Evolutionary conservation across 1,284 basidiomycete species (phyloP).

Genomic region (Chalciporus piperatoides): DNA sequence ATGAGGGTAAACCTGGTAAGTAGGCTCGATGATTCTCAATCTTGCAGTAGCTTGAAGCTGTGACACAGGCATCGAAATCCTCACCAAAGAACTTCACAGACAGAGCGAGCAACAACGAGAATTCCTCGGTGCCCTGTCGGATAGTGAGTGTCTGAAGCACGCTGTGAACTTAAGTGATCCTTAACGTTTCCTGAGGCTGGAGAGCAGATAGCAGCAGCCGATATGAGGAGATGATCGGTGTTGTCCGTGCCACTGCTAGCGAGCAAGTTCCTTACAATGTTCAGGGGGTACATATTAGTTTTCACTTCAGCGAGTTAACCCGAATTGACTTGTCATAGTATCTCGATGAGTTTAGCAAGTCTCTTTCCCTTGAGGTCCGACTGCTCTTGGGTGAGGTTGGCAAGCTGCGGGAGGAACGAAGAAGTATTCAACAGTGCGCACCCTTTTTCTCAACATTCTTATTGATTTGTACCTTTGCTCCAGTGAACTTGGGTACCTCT

Average conservation of each 20-base stretch:
- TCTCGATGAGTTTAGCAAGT: constrained; percentile 72
- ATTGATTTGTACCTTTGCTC: background rate
- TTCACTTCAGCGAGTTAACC: background rate
- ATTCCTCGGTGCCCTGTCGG: constrained; percentile 42
- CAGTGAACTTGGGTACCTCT: constrained; percentile 63
- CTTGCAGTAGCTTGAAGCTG: constrained; percentile 1
- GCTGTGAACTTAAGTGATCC: background rate
- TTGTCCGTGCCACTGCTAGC: constrained; percentile 58
- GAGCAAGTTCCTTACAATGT: constrained; percentile 71
- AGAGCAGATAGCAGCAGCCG: constrained; percentile 55
- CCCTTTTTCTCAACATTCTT: background rate
- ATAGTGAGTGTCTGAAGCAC: constrained; percentile 39
- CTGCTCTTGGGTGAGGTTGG: constrained; percentile 71
- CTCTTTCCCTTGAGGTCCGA: constrained; percentile 65
- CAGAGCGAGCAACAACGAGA: constrained; percentile 48
- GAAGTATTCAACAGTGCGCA: constrained; percentile 61
- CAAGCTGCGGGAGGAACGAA: constrained; percentile 64
- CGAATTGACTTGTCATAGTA: constrained; percentile 41
- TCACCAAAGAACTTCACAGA: constrained; percentile 45
- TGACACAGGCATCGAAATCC: constrained; percentile 41
- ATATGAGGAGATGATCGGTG: constrained; percentile 55
- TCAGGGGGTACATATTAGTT: constrained; percentile 45
- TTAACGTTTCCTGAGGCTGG: constrained; percentile 44
- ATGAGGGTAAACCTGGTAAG: constrained; percentile 45
- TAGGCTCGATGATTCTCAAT: constrained; percentile 2